phyloP scores from a whole-genome alignment of 2,329 filamentous ascomycete genomes.

The Diaporthe australafricana region DNA sequence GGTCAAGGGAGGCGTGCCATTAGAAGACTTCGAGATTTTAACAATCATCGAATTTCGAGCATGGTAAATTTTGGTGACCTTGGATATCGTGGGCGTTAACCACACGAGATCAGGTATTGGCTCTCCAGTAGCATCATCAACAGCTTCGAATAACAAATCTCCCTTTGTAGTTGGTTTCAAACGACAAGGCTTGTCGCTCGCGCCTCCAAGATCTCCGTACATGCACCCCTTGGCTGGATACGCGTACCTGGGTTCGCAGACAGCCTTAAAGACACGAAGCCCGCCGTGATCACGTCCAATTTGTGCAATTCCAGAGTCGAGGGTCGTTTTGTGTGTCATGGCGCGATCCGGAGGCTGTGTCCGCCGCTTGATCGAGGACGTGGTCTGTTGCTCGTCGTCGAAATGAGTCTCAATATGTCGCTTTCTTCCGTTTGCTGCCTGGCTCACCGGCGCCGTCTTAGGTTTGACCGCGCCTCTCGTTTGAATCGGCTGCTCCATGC shows the following conservation, averaged over 20 bases:
- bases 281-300: neutral
- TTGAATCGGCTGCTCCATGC: neutral
- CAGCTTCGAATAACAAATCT: neutral
- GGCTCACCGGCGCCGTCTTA: neutral
- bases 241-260: slow-evolving; percentile 27
- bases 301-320: neutral
- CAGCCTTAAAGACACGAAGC: slow-evolving; percentile 26
- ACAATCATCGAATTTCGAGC: neutral
- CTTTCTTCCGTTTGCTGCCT: slow-evolving; percentile 8
- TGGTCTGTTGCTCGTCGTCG: neutral
- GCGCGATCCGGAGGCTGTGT: neutral
- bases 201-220: neutral
- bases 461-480: neutral
- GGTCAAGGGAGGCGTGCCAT: neutral
- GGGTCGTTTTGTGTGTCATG: slow-evolving; percentile 22
- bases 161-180: neutral
- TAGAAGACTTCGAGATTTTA: neutral
- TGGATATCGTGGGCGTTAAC: slow-evolving; percentile 28
- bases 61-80: neutral
- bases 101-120: slow-evolving; percentile 23
- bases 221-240: slow-evolving; percentile 1
- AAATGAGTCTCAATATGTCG: neutral
- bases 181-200: neutral
- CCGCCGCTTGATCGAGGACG: slow-evolving; percentile 17
- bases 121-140: neutral